Evolutionary conservation across 192 early-diverging fungal genomes (phyloP).

Genomic region (Podochytrium sp.): DNA sequence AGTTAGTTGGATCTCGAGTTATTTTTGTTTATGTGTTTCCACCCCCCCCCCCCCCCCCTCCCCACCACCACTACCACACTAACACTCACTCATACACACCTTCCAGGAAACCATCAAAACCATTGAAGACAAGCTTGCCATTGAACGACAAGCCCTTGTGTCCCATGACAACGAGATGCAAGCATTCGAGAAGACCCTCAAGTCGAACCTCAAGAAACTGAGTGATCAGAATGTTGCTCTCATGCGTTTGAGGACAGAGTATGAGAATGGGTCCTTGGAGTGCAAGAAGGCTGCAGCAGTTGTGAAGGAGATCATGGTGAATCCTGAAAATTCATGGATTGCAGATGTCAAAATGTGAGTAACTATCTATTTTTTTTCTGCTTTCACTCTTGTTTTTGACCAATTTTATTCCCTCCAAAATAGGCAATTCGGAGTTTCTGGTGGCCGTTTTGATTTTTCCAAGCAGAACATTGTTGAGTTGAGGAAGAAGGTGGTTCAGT

Average conservation of each 20-base stretch:
- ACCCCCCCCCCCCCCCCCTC: too few relatives aligned
- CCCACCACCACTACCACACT: not conserved
- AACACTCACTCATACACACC: not conserved
- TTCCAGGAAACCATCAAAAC: not conserved
- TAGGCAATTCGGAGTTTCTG: conserved; percentile 82
- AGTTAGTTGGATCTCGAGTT: too few relatives aligned
- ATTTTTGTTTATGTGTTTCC: too few relatives aligned
- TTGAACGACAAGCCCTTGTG: conserved; percentile 13
- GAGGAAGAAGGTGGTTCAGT: conserved; percentile 73
- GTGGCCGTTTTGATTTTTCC: conserved; percentile 84
- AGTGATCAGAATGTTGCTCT: conserved; percentile 76
- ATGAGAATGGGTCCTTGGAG: conserved; percentile 1
- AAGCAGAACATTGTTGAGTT: conserved; percentile 74
- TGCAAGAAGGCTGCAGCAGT: not conserved
- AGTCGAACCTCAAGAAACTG: conserved; percentile 67
- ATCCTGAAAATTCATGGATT: conserved; percentile 73
- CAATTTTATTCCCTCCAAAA: too few relatives aligned
- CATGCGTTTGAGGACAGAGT: conserved; percentile 79
- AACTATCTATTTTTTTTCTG: not conserved
- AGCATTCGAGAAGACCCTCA: conserved; percentile 67
- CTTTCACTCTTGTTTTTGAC: not conserved
- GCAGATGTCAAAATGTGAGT: conserved; percentile 78
- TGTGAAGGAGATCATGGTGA: not conserved
- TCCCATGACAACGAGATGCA: conserved; percentile 73
- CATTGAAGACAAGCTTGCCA: not conserved